Evolutionary conservation across 2,329 filamentous ascomycete genomes (phyloP).

Genomic region (Lecanicillium sp.): DNA sequence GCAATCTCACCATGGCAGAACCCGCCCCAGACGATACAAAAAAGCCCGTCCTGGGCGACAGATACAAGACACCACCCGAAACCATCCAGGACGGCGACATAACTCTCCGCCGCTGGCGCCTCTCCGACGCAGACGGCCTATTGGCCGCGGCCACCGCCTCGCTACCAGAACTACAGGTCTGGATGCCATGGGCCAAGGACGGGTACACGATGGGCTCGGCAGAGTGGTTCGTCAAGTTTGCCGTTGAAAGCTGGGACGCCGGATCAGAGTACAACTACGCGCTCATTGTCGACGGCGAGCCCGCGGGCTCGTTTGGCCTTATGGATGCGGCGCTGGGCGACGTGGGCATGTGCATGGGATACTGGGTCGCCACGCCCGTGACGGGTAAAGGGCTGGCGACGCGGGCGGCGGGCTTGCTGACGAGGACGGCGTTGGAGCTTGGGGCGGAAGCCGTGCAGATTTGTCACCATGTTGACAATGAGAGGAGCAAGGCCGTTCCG

Average conservation of each 20-base stretch:
- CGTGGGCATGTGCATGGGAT: conserved; percentile 10
- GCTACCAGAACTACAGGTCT: conserved; percentile 10
- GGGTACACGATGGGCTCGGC: conserved; percentile 10
- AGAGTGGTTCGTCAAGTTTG: conserved; percentile 5
- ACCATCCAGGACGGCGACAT: conserved; percentile 9
- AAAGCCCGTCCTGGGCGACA: conserved; percentile 1
- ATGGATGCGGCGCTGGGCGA: not conserved
- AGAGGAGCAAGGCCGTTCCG: conserved; percentile 8
- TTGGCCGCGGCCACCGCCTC: conserved; percentile 9
- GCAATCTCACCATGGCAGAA: no score
- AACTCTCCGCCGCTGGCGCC: conserved; percentile 11
- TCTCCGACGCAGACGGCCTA: conserved; percentile 6
- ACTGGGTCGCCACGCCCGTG: conserved; percentile 12
- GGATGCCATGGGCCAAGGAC: conserved; percentile 14
- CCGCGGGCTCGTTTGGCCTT: conserved; percentile 11
- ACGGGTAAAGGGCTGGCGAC: conserved; percentile 13
- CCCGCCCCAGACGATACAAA: no score
- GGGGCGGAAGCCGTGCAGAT: conserved; percentile 12
- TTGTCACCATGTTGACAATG: conserved; percentile 10
- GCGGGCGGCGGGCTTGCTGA: conserved; percentile 10
- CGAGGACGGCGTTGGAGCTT: conserved; percentile 9
- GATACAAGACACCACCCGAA: conserved; percentile 6
- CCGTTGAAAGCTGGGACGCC: conserved; percentile 6
- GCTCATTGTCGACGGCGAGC: conserved; percentile 5
- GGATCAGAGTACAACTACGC: conserved; percentile 11